Conservation (phyloP, 2,329 filamentous ascomycete species). For the Thelonectria discophora region DNA sequence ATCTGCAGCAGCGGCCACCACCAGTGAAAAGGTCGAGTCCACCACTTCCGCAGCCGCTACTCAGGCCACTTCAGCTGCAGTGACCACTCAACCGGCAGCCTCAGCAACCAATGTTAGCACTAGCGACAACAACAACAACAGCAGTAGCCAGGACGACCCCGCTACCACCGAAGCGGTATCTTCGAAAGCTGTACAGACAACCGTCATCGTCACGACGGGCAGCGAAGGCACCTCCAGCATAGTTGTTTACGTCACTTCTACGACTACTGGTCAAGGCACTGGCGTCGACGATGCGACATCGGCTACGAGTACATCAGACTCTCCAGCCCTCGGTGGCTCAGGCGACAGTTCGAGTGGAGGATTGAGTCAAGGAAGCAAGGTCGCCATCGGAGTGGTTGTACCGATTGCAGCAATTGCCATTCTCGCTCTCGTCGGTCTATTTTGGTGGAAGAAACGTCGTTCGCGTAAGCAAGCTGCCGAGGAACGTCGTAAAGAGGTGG, state of each 20-base stretch:
- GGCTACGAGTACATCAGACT: conserved; percentile 39
- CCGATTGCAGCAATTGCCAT: conserved; percentile 89
- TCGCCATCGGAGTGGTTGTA: conserved; percentile 92
- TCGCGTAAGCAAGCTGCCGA: conserved; percentile 86
- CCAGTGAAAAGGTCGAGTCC: conserved; percentile 5
- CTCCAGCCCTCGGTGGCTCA: conserved; percentile 43
- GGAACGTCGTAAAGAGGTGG: conserved; percentile 91
- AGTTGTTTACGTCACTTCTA: conserved; percentile 41
- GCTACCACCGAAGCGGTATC: conserved; percentile 26
- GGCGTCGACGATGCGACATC: conserved; percentile 29
- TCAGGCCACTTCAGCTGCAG: neutral
- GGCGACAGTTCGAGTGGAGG: conserved; percentile 50
- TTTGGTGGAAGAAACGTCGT: conserved; percentile 90
- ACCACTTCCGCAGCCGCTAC: conserved; percentile 1
- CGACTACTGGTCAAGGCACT: conserved; percentile 33
- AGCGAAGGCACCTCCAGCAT: conserved; percentile 36
- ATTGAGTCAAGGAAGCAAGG: conserved; percentile 72
- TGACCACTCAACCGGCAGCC: neutral
- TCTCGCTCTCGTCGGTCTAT: conserved; percentile 78
- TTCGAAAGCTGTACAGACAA: conserved; percentile 14
- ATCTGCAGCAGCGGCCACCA: conserved; percentile 11
- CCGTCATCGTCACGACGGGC: conserved; percentile 37
- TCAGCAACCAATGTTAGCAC: conserved; percentile 20
- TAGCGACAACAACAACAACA: conserved; percentile 15
- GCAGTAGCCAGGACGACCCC: conserved; percentile 16